Percentiles rank a stretch among this genome's conserved stretches.
Conservation (phyloP, 1,284 basidiomycete genomes). For the Fomitopsis betulina region DNA sequence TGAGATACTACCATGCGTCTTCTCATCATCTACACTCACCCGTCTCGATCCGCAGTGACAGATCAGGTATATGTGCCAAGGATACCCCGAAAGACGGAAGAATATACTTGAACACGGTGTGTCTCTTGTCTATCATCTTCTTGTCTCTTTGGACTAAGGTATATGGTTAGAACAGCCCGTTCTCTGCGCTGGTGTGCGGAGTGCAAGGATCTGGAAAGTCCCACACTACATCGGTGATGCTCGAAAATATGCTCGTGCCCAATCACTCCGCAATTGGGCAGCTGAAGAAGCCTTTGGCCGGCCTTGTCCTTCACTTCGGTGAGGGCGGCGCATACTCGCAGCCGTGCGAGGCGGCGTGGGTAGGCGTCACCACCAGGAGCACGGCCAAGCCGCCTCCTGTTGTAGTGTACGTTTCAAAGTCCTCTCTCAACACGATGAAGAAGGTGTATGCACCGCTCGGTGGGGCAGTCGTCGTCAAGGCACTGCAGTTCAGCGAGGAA, state of each 20-base stretch:
- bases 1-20: not conserved
- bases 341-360: constrained; percentile 66
- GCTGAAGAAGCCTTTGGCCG: constrained; percentile 49
- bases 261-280: constrained; percentile 42
- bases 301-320: constrained; percentile 64
- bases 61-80: not conserved
- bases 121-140: no score
- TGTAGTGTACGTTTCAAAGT: constrained; percentile 53
- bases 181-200: constrained; percentile 30
- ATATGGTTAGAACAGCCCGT: constrained; percentile 28
- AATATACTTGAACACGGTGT: constrained; percentile 58
- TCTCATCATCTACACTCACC: not conserved
- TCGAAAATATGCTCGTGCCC: constrained; percentile 65
- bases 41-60: not conserved
- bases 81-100: constrained; percentile 37
- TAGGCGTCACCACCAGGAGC: constrained; percentile 37
- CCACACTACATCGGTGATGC: constrained; percentile 58
- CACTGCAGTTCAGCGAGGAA: constrained; percentile 25
- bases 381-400: constrained; percentile 43
- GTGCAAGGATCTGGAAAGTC: constrained; percentile 63
- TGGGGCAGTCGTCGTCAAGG: constrained; percentile 23
- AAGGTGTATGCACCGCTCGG: constrained; percentile 25
- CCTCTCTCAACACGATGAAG: constrained; percentile 19
- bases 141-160: not conserved
- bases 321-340: constrained; percentile 53